Base-by-base conservation (phyloP, 106 monocot genomes). In the Dendrobium nobile region DNA sequence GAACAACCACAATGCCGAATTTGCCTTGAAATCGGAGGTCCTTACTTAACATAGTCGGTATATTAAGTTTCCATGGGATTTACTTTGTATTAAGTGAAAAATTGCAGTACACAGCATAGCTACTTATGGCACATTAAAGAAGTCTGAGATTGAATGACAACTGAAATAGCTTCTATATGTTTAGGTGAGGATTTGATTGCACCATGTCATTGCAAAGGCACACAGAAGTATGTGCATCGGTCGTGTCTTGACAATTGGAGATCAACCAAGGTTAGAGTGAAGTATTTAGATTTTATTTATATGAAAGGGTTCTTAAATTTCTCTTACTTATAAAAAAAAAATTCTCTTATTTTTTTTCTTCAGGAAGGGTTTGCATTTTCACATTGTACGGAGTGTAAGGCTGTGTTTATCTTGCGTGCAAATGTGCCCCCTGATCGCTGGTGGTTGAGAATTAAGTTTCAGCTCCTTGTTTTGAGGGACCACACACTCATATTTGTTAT, bases 361-460 rank as follows among this genome's bases (percentile, higher is more conserved):
- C 86, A 98, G 98, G 98, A 98, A 85, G 98, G 98, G 20, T 92
- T 98, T 91, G 98, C 98, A 19, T 98, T 98, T 92, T 80, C 98
- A 47, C 97, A 98, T 72, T 98, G 98, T 86, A 98, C 98, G 65
- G 98, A 98, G 79, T 98, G 98, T 82, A 80, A 84, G 78, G 98
- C 98, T 80, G 82, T 89, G 20, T 98, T 98, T 73, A 31, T 98
- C 47, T 84, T 98, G 67, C 90, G 98, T 79, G 92, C 95, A 84
- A 94, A 98, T 88, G 98, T 98, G 47, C 98, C 98, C 28, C 89
- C 95, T 26, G 98, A 98, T 88, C 90, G 98, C 20, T 98, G 92
- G 92, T 95, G 95, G 98, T 81, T 92, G 80, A 92, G 92, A 81
- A 59, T 98, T 75, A 98, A 95, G 80, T 98, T 98, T 85, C 89